These are phyloP conservation scores for Theobroma cacao DNA, from an alignment of 345 rosid genomes.

Conservation along the genomic window DNA sequence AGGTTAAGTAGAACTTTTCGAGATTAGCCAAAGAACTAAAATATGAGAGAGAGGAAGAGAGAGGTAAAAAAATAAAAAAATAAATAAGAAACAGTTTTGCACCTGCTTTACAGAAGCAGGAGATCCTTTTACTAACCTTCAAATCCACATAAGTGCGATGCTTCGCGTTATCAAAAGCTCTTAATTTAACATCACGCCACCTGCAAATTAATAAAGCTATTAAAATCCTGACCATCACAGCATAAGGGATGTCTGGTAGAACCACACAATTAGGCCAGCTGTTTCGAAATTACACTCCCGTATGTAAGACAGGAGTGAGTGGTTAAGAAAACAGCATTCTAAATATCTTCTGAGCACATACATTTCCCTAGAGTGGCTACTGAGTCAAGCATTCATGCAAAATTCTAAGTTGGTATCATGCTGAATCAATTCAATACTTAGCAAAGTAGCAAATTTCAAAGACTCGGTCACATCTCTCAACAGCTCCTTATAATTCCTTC, in stretches of 20 bases:
- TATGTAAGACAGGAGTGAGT: background rate
- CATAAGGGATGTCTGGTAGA: background rate
- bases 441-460: slow-evolving; percentile 5
- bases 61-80: background rate
- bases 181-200: slow-evolving; percentile 96
- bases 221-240: background rate
- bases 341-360: background rate
- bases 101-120: background rate
- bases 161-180: slow-evolving; percentile 89
- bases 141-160: slow-evolving; percentile 95
- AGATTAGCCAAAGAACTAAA: background rate
- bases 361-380: background rate
- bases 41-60: background rate
- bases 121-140: slow-evolving; percentile 47
- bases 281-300: background rate
- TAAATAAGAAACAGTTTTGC: background rate
- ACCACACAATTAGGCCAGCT: background rate
- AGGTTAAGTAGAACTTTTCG: background rate
- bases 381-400: slow-evolving; percentile 3
- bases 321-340: background rate
- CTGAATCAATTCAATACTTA: background rate
- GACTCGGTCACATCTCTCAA: background rate
- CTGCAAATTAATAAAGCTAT: slow-evolving; percentile 34
- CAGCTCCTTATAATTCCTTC: background rate
- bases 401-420: background rate